A percentile compares a stretch with the other conserved stretches of the same genome.
Conservation (phyloP, 495 filamentous ascomycete species). For the Rhizodiscina lignyota region DNA sequence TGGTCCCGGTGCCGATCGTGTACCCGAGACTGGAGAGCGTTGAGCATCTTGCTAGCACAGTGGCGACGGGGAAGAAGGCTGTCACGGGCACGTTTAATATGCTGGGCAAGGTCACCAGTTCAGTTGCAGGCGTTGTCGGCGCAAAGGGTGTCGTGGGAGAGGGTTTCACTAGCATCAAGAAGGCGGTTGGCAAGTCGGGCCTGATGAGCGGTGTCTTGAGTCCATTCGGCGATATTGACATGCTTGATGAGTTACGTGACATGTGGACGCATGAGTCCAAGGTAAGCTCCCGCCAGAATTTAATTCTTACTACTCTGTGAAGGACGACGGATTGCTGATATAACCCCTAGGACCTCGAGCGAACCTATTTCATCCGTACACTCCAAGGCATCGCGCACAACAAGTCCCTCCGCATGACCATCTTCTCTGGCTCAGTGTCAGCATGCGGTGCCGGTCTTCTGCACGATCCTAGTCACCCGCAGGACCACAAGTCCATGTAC, state of each 20-base stretch:
- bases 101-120: conserved; percentile 82
- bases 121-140: conserved; percentile 84
- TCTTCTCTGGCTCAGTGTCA: conserved; percentile 71
- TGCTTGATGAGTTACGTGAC: conserved; percentile 85
- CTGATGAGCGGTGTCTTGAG: conserved; percentile 89
- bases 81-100: conserved; percentile 92
- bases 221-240: conserved; percentile 93
- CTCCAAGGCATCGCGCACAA: conserved; percentile 88
- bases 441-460: conserved; percentile 74
- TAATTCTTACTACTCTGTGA: conserved; percentile 1
- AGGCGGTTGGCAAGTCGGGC: conserved; percentile 84
- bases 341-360: conserved; percentile 56
- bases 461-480: conserved; percentile 79
- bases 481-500: conserved; percentile 98
- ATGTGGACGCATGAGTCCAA: conserved; percentile 98
- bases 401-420: conserved; percentile 89
- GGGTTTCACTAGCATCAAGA: conserved; percentile 87
- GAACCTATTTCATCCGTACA: conserved; percentile 90
- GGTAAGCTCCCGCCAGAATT: conserved; percentile 24
- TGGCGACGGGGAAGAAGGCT: conserved; percentile 90
- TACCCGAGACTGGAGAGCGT: conserved; percentile 86
- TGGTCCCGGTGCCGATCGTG: conserved; percentile 76
- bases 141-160: conserved; percentile 81
- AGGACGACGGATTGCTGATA: background rate
- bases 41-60: conserved; percentile 73